Percentiles rank a stretch among this genome's conserved stretches.
These are phyloP conservation scores for Chrysanthemum seticuspe DNA, from an alignment of 129 eudicot species.

Conservation along the genomic window DNA sequence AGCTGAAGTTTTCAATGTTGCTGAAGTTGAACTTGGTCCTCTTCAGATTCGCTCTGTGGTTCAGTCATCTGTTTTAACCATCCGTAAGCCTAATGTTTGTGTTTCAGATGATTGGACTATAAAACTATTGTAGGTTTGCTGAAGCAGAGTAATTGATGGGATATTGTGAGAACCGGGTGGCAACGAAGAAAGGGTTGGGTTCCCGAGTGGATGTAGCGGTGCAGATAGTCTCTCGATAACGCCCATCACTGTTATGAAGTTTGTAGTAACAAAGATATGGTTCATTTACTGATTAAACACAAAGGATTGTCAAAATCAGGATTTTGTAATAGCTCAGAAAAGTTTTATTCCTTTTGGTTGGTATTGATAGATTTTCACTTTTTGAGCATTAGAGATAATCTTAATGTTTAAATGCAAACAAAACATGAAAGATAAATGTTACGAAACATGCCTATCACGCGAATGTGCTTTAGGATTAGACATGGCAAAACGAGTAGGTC, in stretches of 20 bases:
- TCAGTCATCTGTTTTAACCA: slow-evolving; percentile 54
- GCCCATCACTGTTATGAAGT: slow-evolving; percentile 6
- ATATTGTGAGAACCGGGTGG: slow-evolving; percentile 11
- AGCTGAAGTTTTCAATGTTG: slow-evolving; percentile 17
- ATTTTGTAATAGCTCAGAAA: slow-evolving; percentile 6
- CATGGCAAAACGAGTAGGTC: too few relatives aligned
- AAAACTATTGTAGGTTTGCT: slow-evolving; percentile 41
- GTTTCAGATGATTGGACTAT: slow-evolving; percentile 79
- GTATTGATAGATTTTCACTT: too few relatives aligned
- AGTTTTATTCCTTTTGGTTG: background rate
- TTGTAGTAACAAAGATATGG: slow-evolving; percentile 18
- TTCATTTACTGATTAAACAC: background rate
- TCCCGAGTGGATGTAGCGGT: slow-evolving; percentile 6
- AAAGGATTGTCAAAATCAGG: background rate
- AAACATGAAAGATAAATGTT: too few relatives aligned
- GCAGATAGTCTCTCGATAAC: slow-evolving; percentile 6
- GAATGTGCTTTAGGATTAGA: too few relatives aligned
- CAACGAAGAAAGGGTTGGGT: slow-evolving; percentile 5
- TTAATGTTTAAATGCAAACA: too few relatives aligned
- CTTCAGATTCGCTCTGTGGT: slow-evolving; percentile 51
- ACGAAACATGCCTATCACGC: too few relatives aligned
- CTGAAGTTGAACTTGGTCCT: slow-evolving; percentile 64
- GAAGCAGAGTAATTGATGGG: slow-evolving; percentile 7
- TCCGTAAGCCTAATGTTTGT: slow-evolving; percentile 83
- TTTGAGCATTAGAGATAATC: too few relatives aligned